Evolutionary conservation across 2,329 filamentous ascomycete genomes (phyloP), one percentile per base, ranked within the genome.

Genomic region (Cladophialophora carrionii): DNA sequence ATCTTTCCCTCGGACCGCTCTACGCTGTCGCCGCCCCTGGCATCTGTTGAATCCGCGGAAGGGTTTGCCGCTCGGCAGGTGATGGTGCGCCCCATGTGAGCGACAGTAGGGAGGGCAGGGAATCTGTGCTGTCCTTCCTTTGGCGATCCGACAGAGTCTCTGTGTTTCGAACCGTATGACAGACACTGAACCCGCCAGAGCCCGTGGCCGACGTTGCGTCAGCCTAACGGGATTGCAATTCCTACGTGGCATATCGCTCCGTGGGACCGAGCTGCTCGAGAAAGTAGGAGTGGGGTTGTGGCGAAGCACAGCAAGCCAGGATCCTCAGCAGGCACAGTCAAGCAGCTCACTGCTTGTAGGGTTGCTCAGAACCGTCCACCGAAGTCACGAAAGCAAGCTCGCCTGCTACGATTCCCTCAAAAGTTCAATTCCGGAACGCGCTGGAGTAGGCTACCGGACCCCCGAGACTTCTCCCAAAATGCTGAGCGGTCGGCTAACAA

Each of bases 161-260:
- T 14, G 17, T 43, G 17, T 43, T 17, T 43, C 37, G 17, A 43
- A n/a, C 17, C 17, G 37, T 43, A 5, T 43, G 17, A 43, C 37
- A n/a, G 37, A 43, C 17, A 43, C 8, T 43, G 17, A 29, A 6
- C 37, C 37, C 17, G n/a, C 37, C 17, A 43, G 37, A n/a, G 37
- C 37, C 37, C 14, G n/a, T 43, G 37, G 37, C n/a, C 37, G 17
- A 43, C 17, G 37, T 43, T 37, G 17, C 37, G 37, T 43, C 37
- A 43, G 48, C 24, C 48, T 8, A 51, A 26, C 20, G 48, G 48
- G 48, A 51, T 51, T 51, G 48, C 48, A 51, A 51, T 51, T 51
- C 48, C 10, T 51, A 43, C 5, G 48, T 17, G 24, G 48, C 48
- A 51, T 51, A 43, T 43, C n/a, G 37, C 17, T 43, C 8, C 5